These are phyloP conservation scores for Mycena leptocephala DNA, from an alignment of 768 basidiomycete genomes.

Conservation along the genomic window DNA sequence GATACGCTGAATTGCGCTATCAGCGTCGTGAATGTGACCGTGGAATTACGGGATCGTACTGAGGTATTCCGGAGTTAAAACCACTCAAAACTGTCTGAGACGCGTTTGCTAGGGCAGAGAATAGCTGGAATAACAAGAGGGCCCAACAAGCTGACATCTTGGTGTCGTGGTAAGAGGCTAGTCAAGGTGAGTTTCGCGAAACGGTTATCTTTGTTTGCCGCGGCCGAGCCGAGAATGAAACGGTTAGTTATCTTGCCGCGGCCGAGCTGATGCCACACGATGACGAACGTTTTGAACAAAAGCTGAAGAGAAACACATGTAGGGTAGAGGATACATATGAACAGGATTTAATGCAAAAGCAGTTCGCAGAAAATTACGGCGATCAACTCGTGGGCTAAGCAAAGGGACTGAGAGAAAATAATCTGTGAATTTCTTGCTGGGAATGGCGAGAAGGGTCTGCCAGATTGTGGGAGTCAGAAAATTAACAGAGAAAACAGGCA, in stretches of 20 bases:
- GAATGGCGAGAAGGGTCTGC: constrained; percentile 2
- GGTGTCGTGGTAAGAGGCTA: not conserved
- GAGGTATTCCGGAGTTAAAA: not conserved
- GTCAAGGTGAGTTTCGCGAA: not conserved
- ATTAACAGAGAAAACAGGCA: not conserved
- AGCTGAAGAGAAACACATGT: not conserved
- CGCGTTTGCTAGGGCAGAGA: not conserved
- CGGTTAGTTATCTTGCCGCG: not conserved
- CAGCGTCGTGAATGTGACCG: not conserved
- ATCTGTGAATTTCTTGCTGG: constrained; percentile 17
- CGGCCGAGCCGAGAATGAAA: not conserved
- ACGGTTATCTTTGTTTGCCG: not conserved
- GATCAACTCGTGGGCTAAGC: not conserved
- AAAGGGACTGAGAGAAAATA: constrained; percentile 15
- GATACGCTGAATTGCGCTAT: not conserved
- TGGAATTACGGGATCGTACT: not conserved
- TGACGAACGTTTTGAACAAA: no score
- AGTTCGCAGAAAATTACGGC: no score
- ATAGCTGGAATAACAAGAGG: not conserved
- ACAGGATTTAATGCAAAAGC: no score
- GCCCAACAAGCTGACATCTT: constrained; percentile 1
- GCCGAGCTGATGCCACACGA: no score
- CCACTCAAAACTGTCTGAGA: constrained; percentile 2
- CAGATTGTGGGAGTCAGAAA: not conserved
- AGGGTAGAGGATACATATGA: no score